These are phyloP conservation scores for Lentinula sp. DNA, from an alignment of 768 basidiomycete species.

Conservation along the genomic window DNA sequence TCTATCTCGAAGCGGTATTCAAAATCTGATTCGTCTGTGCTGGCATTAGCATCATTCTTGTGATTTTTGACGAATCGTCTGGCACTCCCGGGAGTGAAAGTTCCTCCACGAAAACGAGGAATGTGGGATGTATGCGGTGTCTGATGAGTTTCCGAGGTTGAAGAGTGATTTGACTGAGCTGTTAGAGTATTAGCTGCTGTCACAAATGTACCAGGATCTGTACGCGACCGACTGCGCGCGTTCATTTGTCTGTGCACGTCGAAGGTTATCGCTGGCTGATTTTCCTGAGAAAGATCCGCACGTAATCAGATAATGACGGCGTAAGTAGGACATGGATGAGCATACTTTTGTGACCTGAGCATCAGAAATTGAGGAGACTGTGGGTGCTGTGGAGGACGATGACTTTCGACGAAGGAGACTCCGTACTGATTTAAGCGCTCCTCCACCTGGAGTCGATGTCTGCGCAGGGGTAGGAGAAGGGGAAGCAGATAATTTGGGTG, in stretches of 20 bases:
- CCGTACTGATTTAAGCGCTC: constrained; percentile 4
- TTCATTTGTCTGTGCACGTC: neutral
- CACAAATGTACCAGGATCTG: constrained; percentile 23
- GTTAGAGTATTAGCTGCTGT: neutral
- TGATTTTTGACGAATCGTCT: neutral
- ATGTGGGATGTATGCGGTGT: constrained; percentile 15
- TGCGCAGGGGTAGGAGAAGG: constrained; percentile 14
- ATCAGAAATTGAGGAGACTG: neutral
- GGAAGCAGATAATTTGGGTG: constrained; percentile 16
- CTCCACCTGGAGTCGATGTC: constrained; percentile 2
- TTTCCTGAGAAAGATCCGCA: neutral
- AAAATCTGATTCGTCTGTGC: constrained; percentile 36
- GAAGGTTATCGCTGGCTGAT: constrained; percentile 1
- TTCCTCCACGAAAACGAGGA: constrained; percentile 25
- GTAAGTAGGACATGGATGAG: neutral
- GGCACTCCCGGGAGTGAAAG: neutral
- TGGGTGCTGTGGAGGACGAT: neutral
- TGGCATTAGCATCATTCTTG: constrained; percentile 8
- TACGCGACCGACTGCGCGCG: constrained; percentile 26
- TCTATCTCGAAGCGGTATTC: constrained; percentile 23
- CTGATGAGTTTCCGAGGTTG: neutral
- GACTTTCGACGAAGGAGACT: constrained; percentile 9
- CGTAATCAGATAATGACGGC: neutral
- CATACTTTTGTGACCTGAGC: neutral
- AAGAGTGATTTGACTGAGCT: constrained; percentile 7